Percentiles rank a stretch among this genome's conserved stretches.
These are phyloP conservation scores for Podaxis pistillaris DNA, from an alignment of 768 basidiomycete genomes.

Conservation along the genomic window DNA sequence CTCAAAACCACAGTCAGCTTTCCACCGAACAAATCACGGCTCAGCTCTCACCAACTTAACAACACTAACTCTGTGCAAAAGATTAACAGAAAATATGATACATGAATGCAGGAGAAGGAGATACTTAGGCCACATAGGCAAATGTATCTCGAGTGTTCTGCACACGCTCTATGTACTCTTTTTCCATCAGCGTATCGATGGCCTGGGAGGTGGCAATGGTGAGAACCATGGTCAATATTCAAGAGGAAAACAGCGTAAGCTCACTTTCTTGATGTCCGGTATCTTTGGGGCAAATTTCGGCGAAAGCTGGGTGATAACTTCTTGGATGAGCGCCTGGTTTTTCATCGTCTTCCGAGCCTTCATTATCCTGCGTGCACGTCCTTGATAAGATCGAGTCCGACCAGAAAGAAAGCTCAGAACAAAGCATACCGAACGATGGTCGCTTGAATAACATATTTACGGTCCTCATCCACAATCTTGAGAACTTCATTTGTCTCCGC, in stretches of 20 bases:
- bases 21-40: neutral
- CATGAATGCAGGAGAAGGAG: conserved; percentile 16
- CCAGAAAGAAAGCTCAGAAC: conserved; percentile 1
- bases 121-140: conserved; percentile 66
- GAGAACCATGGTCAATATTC: neutral
- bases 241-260: conserved; percentile 8
- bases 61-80: neutral
- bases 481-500: conserved; percentile 89
- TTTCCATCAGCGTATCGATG: conserved; percentile 91
- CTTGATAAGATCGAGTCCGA: neutral
- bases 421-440: conserved; percentile 76
- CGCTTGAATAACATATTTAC: conserved; percentile 95
- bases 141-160: conserved; percentile 88
- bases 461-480: conserved; percentile 95
- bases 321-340: conserved; percentile 86
- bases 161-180: conserved; percentile 96
- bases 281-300: conserved; percentile 91
- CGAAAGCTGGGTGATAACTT: conserved; percentile 87
- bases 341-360: conserved; percentile 95
- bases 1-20: neutral
- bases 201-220: conserved; percentile 46
- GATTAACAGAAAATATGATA: conserved; percentile 6
- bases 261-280: conserved; percentile 93
- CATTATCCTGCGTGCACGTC: conserved; percentile 69
- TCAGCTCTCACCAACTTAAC: conserved; percentile 1